Conservation (phyloP, 306 rosid genomes). For the Boehmeria nivea region DNA sequence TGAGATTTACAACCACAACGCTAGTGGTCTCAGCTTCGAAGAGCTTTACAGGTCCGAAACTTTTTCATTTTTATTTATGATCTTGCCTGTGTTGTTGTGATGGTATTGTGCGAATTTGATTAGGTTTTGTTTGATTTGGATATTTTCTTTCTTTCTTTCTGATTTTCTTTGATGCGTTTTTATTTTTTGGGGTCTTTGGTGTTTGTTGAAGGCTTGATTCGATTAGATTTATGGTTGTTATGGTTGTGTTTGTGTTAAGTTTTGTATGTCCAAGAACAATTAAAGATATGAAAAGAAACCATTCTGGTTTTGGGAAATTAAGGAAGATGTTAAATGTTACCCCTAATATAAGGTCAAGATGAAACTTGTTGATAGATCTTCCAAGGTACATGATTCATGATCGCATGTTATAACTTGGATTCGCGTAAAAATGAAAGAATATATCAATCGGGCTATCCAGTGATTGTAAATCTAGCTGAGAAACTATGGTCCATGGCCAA, state of each 20-base stretch:
- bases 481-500: too few relatives aligned
- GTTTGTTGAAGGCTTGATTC: too few relatives aligned
- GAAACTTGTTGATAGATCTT: neutral
- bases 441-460: too few relatives aligned
- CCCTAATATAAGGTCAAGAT: neutral
- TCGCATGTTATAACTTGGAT: neutral
- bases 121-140: neutral
- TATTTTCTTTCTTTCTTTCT: neutral
- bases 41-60: conserved; percentile 80
- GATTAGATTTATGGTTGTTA: neutral
- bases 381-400: neutral
- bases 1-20: conserved; percentile 92
- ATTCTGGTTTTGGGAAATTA: neutral
- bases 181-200: neutral
- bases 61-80: neutral
- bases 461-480: neutral
- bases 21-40: conserved; percentile 94
- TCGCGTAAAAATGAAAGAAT: neutral
- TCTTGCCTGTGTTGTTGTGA: neutral
- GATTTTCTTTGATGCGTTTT: neutral
- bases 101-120: neutral
- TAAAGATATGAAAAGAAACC: too few relatives aligned
- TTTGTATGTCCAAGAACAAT: neutral
- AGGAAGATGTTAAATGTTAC: neutral
- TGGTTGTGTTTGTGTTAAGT: neutral